Base-by-base conservation (phyloP, 768 basidiomycete species). In the Cystofilobasidium ferigula region DNA sequence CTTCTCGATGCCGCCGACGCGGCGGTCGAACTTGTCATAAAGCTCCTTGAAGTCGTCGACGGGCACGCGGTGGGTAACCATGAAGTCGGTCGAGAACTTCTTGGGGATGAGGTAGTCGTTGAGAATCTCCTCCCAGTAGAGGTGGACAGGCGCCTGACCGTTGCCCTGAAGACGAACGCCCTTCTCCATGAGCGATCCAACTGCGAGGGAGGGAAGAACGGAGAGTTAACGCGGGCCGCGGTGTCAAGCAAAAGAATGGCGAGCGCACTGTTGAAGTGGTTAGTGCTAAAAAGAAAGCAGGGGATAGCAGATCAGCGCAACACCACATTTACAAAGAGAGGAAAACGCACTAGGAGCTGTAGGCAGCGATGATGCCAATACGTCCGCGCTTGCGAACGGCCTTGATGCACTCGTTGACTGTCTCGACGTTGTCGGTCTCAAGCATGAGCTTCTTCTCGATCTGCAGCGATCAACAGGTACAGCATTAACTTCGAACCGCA, bases 401-500 rank as follows among this genome's bases (percentile, higher is more conserved):
- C 7, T 77, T 70, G 62, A 78, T 72, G 71, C 75, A 76, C 74
- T 82, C 81, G 75, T 83, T 83, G 64, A 79, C 72, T 3, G 81
- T 86, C 73, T 88, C 86, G 0, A 83, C 79, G 0, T 82, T 82
- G 70, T 88, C 86, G 0, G 85, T 88, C 76, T 89, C 86, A 34
- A 87, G 80, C 82, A 85, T 84, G 56, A 87, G 35, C 16, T 3
- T 8, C 57, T 58, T 58, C 57, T 58, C 57, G 57, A 40, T 28
- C n/a, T 76, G 40, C 40, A 42, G 40, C 10, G 10, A 20, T 10
- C 10, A 42, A 10, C 40, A 42, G 40, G 20, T 20, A 42, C 10
- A 42, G 10, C 10, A 42, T 20, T 42, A 10, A 20, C 10, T 42
- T 20, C 10, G 40, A 10, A 10, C 40, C 40, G 20, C 40, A 42